Evolutionary conservation across 1,284 basidiomycete species (phyloP).

Genomic region (Rhodotorula sp.): DNA sequence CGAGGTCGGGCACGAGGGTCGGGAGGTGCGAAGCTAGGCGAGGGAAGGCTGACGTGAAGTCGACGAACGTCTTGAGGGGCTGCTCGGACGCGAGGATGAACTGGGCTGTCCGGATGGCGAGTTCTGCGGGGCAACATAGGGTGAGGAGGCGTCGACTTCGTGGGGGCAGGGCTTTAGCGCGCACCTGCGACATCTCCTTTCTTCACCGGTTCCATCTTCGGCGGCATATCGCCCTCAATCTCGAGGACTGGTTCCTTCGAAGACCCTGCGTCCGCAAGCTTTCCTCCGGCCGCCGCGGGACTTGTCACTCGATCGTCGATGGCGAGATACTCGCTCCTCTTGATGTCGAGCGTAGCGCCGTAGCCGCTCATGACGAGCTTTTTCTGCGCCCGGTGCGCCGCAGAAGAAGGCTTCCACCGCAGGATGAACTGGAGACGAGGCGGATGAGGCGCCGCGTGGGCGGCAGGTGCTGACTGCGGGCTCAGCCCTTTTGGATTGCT

Average conservation of each 20-base stretch:
- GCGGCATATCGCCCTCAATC: conserved; percentile 8
- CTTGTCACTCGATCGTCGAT: conserved; percentile 70
- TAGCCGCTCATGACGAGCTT: conserved; percentile 71
- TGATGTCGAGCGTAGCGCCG: conserved; percentile 86
- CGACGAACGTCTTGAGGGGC: conserved; percentile 63
- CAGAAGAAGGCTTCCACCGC: conserved; percentile 46
- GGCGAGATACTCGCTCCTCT: conserved; percentile 95
- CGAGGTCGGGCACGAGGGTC: conserved; percentile 38
- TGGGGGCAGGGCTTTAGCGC: neutral
- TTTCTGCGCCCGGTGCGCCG: neutral
- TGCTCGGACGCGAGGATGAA: conserved; percentile 63
- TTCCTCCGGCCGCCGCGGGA: neutral
- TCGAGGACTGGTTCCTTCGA: conserved; percentile 43
- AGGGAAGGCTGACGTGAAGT: conserved; percentile 85
- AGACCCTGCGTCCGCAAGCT: conserved; percentile 36
- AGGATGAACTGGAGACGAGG: conserved; percentile 26
- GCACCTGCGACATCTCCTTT: conserved; percentile 34
- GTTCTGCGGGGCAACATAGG: conserved; percentile 52
- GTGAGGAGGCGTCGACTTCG: conserved; percentile 6
- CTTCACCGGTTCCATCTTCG: conserved; percentile 36
- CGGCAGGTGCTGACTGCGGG: neutral
- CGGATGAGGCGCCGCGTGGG: conserved; percentile 1
- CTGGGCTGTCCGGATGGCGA: conserved; percentile 71
- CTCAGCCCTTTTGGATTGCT: conserved; percentile 43
- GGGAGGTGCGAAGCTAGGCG: conserved; percentile 67